Percentiles rank a stretch among this genome's conserved stretches.
phyloP scores from a whole-genome alignment of 83 land plant species.

The Isoetes engelmannii region DNA sequence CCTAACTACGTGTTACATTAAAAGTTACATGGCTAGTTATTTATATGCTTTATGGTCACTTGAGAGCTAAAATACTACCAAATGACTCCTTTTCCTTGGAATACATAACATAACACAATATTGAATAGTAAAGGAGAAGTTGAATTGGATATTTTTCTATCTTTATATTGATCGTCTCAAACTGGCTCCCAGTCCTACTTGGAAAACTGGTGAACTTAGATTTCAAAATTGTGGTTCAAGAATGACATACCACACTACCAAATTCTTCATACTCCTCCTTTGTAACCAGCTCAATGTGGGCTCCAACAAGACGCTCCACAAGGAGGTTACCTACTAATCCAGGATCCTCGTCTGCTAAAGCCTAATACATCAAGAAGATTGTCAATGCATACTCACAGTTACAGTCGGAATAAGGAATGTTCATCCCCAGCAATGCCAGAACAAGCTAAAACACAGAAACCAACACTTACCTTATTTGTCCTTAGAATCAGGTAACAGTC shows the following conservation, averaged over 20 bases:
- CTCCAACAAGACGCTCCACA: constrained; percentile 93
- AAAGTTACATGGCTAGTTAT: too few relatives aligned
- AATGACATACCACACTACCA: constrained; percentile 70
- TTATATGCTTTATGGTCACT: too few relatives aligned
- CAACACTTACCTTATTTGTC: constrained; percentile 59
- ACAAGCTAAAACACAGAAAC: not conserved
- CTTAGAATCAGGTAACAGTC: constrained; percentile 88
- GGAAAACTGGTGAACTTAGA: not conserved
- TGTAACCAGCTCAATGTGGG: constrained; percentile 77
- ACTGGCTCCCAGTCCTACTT: too few relatives aligned
- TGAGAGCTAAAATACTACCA: not conserved
- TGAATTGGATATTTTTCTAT: not conserved
- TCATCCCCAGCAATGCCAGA: not conserved
- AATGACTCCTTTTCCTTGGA: not conserved
- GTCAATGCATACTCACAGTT: not conserved
- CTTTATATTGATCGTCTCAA: too few relatives aligned
- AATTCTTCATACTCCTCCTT: constrained; percentile 86
- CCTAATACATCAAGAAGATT: constrained; percentile 35
- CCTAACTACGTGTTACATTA: too few relatives aligned
- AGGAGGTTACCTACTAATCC: constrained; percentile 85
- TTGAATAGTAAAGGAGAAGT: not conserved
- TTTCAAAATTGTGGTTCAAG: not conserved
- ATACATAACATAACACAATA: not conserved
- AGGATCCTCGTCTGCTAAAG: constrained; percentile 72
- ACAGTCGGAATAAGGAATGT: constrained; percentile 5